Base-by-base conservation (phyloP, 352 stramenopile species). In the Pythium oligandrum region DNA sequence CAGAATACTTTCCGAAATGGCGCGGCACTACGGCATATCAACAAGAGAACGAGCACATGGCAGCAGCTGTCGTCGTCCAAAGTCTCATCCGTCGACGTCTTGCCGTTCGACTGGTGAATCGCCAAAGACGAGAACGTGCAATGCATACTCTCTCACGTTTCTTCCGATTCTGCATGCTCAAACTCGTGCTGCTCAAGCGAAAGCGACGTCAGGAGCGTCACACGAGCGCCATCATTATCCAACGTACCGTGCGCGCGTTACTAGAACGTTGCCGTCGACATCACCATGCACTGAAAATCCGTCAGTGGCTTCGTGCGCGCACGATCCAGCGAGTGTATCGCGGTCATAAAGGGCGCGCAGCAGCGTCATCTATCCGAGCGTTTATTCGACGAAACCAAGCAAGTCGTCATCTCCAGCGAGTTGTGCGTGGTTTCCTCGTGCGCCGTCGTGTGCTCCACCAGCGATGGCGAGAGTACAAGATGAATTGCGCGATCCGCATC, bases 301-400 rank as follows among this genome's bases (percentile, higher is more conserved):
- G 39, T 5, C 58, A 65, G 26, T 85, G 75, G 70, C 52, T 83
- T 31, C 43, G 49, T 36, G 70, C 70, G 48, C 61, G 68, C 1
- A 64, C 55, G 12, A 58, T 90, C 38, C 79, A 87, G 52, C 49
- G 71, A 1, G 55, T 69, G 11, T 72, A 65, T n/a, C 63, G 75
- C 36, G 71, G 71, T 0, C 42, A 73, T 53, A 40, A 57, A n/a
- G 75, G 61, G 1, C 65, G 75, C 3, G 11, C 33, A 5, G 1
- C 51, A 7, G 68, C 53, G 6, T 4, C 12, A 0, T 8, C 40
- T 6, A 51, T 59, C 5, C 48, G 48, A 4, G 10, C 30, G 8
- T 2, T 50, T 2, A 53, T 35, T 11, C 6, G 37, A 31, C 59
- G 39, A 47, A 11, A 40, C 1, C 4, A 37, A 17, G 60, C 66